Conservation (phyloP, 2,329 filamentous ascomycete species). For the Thelonectria olida region DNA sequence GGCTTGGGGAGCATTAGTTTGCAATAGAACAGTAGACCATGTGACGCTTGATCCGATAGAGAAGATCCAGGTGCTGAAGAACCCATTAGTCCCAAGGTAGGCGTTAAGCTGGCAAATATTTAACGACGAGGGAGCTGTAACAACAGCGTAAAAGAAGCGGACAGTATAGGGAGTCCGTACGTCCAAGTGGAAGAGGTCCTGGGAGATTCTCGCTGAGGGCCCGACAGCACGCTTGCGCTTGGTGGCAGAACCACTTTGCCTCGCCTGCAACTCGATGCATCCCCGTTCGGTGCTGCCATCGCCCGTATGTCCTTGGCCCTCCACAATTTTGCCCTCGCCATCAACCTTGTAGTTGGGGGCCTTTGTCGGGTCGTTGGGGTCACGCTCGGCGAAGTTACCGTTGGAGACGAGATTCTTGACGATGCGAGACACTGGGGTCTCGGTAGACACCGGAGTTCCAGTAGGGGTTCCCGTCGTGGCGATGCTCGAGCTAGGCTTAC, state of each 20-base stretch:
- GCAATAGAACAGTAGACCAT: neutral
- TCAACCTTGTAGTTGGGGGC: neutral
- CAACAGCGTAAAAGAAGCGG: slow-evolving; percentile 31
- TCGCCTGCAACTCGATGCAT: slow-evolving; percentile 22
- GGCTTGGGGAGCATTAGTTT: neutral
- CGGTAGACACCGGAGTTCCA: neutral
- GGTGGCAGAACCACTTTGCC: neutral
- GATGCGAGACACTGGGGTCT: neutral
- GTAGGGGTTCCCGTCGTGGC: neutral
- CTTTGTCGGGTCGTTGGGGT: slow-evolving; percentile 2
- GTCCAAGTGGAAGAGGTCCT: slow-evolving; percentile 20
- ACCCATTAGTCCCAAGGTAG: slow-evolving; percentile 4
- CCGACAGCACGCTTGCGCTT: slow-evolving; percentile 1
- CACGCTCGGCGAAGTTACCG: slow-evolving; percentile 6
- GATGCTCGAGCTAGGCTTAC: neutral
- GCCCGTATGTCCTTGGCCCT: slow-evolving; percentile 4
- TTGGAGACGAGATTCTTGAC: slow-evolving; percentile 9
- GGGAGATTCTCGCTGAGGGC: slow-evolving; percentile 9
- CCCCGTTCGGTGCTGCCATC: slow-evolving; percentile 15
- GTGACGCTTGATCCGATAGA: neutral
- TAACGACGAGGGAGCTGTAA: slow-evolving; percentile 5
- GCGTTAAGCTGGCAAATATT: slow-evolving; percentile 23
- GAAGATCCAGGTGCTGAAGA: slow-evolving; percentile 14
- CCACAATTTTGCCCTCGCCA: neutral
- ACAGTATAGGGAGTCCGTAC: slow-evolving; percentile 21